These are phyloP conservation scores for Skeletonema costatum DNA, from an alignment of 108 stramenopile species.

Conservation along the genomic window DNA sequence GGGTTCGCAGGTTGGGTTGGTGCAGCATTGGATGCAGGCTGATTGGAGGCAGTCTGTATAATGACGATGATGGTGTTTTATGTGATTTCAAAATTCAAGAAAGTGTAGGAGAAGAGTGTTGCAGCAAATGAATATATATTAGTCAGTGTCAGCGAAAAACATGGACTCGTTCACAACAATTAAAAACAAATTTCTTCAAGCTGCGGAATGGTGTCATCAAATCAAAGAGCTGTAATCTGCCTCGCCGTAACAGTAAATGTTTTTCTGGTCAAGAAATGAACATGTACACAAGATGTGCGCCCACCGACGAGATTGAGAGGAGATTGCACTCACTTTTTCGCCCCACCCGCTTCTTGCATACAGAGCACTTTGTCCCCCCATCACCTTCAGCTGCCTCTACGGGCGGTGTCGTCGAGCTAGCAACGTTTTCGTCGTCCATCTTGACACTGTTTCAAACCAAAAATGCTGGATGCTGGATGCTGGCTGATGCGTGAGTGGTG, in stretches of 20 bases:
- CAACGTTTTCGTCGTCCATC: not conserved
- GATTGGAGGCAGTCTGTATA: conserved; percentile 40
- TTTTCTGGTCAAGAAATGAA: too few relatives aligned
- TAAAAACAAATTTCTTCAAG: too few relatives aligned
- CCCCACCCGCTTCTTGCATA: conserved; percentile 1
- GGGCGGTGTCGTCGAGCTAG: not conserved
- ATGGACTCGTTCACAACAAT: too few relatives aligned
- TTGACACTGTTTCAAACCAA: not conserved
- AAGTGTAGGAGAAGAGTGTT: not conserved
- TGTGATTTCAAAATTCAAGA: not conserved
- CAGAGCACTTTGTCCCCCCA: not conserved
- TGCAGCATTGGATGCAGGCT: conserved; percentile 56
- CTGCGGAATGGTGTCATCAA: too few relatives aligned
- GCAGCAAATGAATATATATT: not conserved
- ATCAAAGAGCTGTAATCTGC: too few relatives aligned
- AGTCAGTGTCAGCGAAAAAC: too few relatives aligned
- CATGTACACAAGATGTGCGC: too few relatives aligned
- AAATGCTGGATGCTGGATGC: too few relatives aligned
- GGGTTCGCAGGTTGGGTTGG: conserved; percentile 36
- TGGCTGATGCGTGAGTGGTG: too few relatives aligned
- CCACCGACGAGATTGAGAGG: too few relatives aligned
- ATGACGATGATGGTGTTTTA: not conserved
- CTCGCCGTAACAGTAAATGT: too few relatives aligned
- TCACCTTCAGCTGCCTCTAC: not conserved
- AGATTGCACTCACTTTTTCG: conserved; percentile 2